A percentile compares a stretch with the other conserved stretches of the same genome.
phyloP scores from a whole-genome alignment of 108 stramenopile species.

The Conticribra guillardii region DNA sequence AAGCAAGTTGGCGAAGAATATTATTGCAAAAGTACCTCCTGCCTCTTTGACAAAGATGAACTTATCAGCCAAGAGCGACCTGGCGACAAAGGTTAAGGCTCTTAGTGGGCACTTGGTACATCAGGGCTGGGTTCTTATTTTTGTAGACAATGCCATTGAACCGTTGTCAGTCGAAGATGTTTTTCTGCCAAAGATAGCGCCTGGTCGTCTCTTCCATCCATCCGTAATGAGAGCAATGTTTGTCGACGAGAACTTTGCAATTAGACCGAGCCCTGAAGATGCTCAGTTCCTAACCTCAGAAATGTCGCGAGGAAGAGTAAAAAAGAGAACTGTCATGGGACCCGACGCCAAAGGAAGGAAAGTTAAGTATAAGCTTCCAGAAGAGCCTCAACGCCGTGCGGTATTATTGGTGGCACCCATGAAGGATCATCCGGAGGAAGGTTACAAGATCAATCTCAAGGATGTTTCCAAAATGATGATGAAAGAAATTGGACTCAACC shows the following conservation, averaged over 20 bases:
- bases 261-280: constrained; percentile 66
- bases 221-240: constrained; percentile 65
- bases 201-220: constrained; percentile 62
- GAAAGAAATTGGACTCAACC: constrained; percentile 58
- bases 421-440: constrained; percentile 27
- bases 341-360: constrained; percentile 53
- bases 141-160: constrained; percentile 30
- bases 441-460: constrained; percentile 47
- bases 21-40: constrained; percentile 60
- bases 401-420: constrained; percentile 57
- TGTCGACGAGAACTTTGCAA: constrained; percentile 67
- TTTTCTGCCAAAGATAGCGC: constrained; percentile 72
- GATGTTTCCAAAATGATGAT: constrained; percentile 69
- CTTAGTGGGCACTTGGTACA: constrained; percentile 75
- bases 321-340: constrained; percentile 36
- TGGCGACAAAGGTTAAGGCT: constrained; percentile 26
- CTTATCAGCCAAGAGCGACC: constrained; percentile 30
- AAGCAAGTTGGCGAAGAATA: constrained; percentile 57
- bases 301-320: constrained; percentile 45
- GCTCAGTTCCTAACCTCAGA: constrained; percentile 68
- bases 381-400: constrained; percentile 66
- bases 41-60: constrained; percentile 55
- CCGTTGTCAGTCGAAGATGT: constrained; percentile 46
- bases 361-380: constrained; percentile 63
- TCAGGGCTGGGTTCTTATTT: constrained; percentile 44